phyloP scores from a whole-genome alignment of 768 basidiomycete genomes.

The Lactarius evosmus region DNA sequence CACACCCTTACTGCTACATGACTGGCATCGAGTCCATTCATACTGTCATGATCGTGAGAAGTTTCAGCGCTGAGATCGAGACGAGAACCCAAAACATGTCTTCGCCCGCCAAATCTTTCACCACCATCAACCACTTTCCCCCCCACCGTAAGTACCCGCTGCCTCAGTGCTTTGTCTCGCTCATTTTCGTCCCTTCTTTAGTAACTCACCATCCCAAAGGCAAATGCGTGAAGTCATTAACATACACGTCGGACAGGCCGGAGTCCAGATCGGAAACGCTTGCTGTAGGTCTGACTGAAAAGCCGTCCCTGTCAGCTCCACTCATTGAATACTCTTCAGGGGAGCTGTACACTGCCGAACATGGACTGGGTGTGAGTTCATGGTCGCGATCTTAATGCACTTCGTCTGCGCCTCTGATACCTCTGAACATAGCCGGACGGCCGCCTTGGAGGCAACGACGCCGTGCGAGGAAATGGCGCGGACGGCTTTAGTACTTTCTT shows the following conservation, averaged over 20 bases:
- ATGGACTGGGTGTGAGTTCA: conserved; percentile 85
- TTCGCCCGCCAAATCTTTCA: not conserved
- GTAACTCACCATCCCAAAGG: conserved; percentile 24
- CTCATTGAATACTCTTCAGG: conserved; percentile 44
- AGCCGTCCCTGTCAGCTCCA: conserved; percentile 6
- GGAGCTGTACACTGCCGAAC: conserved; percentile 99
- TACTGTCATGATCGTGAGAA: conserved; percentile 25
- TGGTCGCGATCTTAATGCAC: conserved; percentile 20
- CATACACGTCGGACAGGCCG: conserved; percentile 97
- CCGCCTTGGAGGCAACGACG: conserved; percentile 76
- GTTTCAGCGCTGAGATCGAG: conserved; percentile 8
- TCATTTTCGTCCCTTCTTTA: not conserved
- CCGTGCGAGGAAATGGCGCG: conserved; percentile 58
- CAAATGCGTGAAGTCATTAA: conserved; percentile 96
- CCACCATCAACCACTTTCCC: not conserved
- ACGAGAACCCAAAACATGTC: not conserved
- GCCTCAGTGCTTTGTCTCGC: not conserved
- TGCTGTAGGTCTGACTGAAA: conserved; percentile 71
- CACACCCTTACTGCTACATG: not conserved
- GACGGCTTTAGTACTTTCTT: conserved; percentile 99
- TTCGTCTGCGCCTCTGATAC: conserved; percentile 23
- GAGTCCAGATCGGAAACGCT: conserved; percentile 97
- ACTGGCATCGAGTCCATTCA: conserved; percentile 9
- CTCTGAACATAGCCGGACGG: conserved; percentile 76
- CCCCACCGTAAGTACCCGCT: not conserved